These are phyloP conservation scores for Teunomyces atbi DNA, from an alignment of 805 yeast genomes.

Conservation along the genomic window DNA sequence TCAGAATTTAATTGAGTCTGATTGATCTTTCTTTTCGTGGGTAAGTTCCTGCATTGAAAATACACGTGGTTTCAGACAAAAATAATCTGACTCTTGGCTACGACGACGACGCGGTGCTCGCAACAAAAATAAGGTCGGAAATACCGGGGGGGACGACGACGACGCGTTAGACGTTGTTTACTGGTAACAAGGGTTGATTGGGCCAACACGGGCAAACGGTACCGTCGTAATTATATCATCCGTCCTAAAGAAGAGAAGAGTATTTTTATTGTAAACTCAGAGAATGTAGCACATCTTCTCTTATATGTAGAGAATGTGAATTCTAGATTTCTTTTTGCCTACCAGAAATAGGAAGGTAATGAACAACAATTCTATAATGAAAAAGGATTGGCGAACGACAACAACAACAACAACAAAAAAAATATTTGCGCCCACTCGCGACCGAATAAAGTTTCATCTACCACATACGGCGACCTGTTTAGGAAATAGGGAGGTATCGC, in stretches of 20 bases:
- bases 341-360: neutral
- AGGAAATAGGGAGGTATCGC: conserved; percentile 6
- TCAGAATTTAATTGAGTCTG: no score
- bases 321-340: neutral
- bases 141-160: neutral
- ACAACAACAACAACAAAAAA: neutral
- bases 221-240: no score
- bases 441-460: neutral
- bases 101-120: neutral
- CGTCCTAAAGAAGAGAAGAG: neutral
- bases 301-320: neutral
- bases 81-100: neutral
- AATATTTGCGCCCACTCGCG: neutral
- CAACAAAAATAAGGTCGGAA: neutral
- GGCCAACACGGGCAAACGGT: no score
- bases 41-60: neutral
- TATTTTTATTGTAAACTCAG: neutral
- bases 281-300: neutral
- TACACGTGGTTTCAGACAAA: neutral
- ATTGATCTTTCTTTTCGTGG: neutral
- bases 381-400: neutral
- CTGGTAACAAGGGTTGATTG: no score
- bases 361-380: neutral
- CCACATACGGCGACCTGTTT: conserved; percentile 1
- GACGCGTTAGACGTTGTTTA: no score